Percentiles rank a stretch among this genome's conserved stretches.
Conservation (phyloP, 208 protist genomes). For the Acanthamoeba quina region DNA sequence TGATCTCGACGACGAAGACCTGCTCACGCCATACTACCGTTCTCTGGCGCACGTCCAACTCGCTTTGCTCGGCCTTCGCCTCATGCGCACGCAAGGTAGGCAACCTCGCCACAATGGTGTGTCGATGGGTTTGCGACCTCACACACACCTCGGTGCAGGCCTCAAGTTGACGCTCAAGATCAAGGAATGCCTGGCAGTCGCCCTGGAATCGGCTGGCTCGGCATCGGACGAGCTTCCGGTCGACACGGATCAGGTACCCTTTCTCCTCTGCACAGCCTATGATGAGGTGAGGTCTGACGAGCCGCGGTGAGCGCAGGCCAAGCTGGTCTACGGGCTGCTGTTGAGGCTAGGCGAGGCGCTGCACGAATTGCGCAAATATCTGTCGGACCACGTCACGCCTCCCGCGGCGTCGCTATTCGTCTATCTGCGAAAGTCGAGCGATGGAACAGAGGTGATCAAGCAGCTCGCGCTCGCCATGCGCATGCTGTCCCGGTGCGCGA, state of each 20-base stretch:
- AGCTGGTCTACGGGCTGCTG: neutral
- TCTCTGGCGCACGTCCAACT: neutral
- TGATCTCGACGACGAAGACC: neutral
- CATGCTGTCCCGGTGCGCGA: neutral
- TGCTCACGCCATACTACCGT: neutral
- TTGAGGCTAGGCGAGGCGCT: neutral
- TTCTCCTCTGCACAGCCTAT: neutral
- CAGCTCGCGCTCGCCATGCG: neutral
- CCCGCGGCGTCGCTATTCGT: neutral
- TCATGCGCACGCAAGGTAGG: slow-evolving; percentile 4
- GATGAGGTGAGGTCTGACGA: neutral
- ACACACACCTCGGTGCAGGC: neutral
- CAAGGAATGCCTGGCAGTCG: neutral
- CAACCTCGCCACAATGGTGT: neutral
- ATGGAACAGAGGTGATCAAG: neutral
- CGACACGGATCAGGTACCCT: neutral
- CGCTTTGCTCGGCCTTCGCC: neutral
- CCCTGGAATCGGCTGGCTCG: neutral
- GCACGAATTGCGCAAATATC: neutral
- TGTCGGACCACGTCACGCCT: neutral
- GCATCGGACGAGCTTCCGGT: neutral
- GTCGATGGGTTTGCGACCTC: neutral
- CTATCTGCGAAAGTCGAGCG: neutral
- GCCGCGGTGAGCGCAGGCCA: neutral
- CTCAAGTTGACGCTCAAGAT: slow-evolving; percentile 49